These are phyloP conservation scores for Meira miltonrushii DNA, from an alignment of 1,284 basidiomycete genomes.

Conservation along the genomic window DNA sequence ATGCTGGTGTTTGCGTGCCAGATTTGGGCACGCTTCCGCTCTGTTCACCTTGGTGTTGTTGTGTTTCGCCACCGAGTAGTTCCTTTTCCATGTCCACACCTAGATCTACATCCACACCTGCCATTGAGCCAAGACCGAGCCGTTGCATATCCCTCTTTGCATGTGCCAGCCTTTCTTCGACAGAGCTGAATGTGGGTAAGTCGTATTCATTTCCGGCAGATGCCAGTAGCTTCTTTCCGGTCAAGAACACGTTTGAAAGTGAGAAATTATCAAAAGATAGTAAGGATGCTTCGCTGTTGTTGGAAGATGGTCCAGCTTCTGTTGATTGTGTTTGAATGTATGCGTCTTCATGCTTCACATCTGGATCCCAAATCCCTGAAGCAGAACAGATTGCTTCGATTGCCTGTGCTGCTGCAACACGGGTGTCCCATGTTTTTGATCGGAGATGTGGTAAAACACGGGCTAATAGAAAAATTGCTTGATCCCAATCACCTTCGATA, in stretches of 20 bases:
- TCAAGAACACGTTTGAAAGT: conserved; percentile 67
- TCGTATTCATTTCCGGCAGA: conserved; percentile 81
- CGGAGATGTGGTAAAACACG: conserved; percentile 81
- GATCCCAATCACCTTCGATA: conserved; percentile 68
- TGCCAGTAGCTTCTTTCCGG: conserved; percentile 70
- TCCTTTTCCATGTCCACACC: conserved; percentile 55
- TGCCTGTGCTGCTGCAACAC: conserved; percentile 74
- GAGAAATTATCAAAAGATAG: conserved; percentile 56
- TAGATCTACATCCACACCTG: conserved; percentile 68
- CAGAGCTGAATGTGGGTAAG: conserved; percentile 38
- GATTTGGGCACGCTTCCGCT: background rate
- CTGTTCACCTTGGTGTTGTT: background rate
- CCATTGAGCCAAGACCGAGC: conserved; percentile 67
- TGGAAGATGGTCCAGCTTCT: background rate
- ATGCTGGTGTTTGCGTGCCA: background rate
- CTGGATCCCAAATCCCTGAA: conserved; percentile 68
- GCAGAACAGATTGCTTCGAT: conserved; percentile 78
- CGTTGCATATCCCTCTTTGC: conserved; percentile 66
- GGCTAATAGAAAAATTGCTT: conserved; percentile 41
- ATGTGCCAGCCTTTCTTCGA: conserved; percentile 65
- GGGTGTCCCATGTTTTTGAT: conserved; percentile 79
- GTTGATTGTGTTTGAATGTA: background rate
- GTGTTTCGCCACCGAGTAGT: conserved; percentile 20
- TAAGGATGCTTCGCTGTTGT: background rate
- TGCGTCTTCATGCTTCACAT: conserved; percentile 1